Evolutionary conservation across 2,329 filamentous ascomycete species (phyloP).

Genomic region (Arthrinium puccinioides): DNA sequence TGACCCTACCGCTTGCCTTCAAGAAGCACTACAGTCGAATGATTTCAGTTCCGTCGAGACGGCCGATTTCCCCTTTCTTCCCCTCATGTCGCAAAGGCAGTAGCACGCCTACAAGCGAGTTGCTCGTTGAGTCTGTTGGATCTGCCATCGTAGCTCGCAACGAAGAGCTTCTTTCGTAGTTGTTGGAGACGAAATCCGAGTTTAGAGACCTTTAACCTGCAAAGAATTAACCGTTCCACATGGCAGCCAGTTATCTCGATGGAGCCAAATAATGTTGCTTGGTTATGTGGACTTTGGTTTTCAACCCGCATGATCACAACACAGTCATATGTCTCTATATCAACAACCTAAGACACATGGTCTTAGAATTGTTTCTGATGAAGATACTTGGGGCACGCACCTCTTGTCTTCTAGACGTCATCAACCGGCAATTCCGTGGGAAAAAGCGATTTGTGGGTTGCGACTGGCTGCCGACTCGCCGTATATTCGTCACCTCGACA

Average conservation of each 20-base stretch:
- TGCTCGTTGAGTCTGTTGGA: background rate
- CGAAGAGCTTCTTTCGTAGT: background rate
- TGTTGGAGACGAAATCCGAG: background rate
- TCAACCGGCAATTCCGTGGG: background rate
- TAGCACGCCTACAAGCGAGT: background rate
- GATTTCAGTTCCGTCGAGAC: background rate
- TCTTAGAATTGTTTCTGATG: background rate
- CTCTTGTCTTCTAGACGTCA: background rate
- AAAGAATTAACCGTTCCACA: background rate
- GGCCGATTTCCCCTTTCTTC: background rate
- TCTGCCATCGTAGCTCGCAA: background rate
- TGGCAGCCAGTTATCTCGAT: conserved; percentile 1
- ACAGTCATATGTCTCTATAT: background rate
- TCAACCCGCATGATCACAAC: background rate
- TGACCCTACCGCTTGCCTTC: background rate
- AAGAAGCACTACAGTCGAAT: background rate
- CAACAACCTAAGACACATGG: background rate
- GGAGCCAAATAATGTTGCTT: background rate
- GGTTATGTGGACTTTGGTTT: background rate
- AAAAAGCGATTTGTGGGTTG: background rate
- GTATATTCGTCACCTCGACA: background rate
- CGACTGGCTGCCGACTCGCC: background rate
- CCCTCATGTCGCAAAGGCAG: background rate
- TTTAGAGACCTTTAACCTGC: background rate
- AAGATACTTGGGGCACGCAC: background rate